A percentile compares a stretch with the other conserved stretches of the same genome.
phyloP scores from a whole-genome alignment of 805 yeast species.

The Metschnikowia bowlesiae region DNA sequence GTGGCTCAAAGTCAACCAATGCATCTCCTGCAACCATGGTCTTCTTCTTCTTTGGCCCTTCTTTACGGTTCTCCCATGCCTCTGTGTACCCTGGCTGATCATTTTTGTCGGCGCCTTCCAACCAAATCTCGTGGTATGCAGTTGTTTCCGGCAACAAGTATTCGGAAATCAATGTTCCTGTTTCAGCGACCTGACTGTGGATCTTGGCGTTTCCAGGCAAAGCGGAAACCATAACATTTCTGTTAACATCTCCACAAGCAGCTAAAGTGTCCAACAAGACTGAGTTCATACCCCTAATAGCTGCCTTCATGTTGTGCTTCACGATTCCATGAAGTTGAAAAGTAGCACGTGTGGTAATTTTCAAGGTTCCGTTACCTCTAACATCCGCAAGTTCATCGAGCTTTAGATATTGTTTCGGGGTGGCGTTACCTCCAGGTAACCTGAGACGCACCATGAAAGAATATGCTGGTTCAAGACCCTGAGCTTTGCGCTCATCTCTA shows the following conservation, averaged over 20 bases:
- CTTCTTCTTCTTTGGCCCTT: constrained; percentile 77
- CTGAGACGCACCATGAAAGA: constrained; percentile 97
- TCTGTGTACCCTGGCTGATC: constrained; percentile 66
- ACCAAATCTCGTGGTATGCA: constrained; percentile 96
- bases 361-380: constrained; percentile 89
- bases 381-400: constrained; percentile 76
- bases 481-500: constrained; percentile 86
- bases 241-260: constrained; percentile 97
- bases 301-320: constrained; percentile 81
- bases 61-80: constrained; percentile 59
- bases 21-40: constrained; percentile 84
- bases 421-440: constrained; percentile 87
- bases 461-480: constrained; percentile 92
- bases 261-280: constrained; percentile 91
- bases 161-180: constrained; percentile 68
- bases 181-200: constrained; percentile 66
- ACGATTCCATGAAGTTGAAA: constrained; percentile 94
- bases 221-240: constrained; percentile 94
- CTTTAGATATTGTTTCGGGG: constrained; percentile 84
- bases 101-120: constrained; percentile 73
- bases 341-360: constrained; percentile 94
- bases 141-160: constrained; percentile 85
- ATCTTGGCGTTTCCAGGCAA: constrained; percentile 78
- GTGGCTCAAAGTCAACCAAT: constrained; percentile 76
- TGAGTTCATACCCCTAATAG: constrained; percentile 89